Evolutionary conservation across 1,284 basidiomycete genomes (phyloP).

Genomic region (Lentinula novae-zelandiae): DNA sequence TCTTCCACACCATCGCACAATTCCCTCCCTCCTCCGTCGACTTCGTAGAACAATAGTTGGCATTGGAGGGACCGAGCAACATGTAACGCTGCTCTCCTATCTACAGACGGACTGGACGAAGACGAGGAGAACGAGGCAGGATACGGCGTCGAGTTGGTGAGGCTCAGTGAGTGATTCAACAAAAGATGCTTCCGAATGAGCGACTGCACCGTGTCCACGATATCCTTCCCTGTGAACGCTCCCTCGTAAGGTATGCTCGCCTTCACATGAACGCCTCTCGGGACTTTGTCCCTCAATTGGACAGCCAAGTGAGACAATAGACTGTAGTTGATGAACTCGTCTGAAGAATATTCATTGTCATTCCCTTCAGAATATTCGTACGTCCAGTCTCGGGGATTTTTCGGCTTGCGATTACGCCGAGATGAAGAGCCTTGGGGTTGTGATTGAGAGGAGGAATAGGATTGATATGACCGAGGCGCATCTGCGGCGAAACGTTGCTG

Average conservation of each 20-base stretch:
- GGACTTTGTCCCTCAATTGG: slow-evolving; percentile 83
- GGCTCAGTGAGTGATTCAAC: slow-evolving; percentile 57
- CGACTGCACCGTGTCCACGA: slow-evolving; percentile 82
- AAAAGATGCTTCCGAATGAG: slow-evolving; percentile 70
- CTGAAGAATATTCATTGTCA: slow-evolving; percentile 74
- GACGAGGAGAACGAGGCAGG: not conserved
- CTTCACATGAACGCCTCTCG: slow-evolving; percentile 84
- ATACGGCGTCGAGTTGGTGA: slow-evolving; percentile 41
- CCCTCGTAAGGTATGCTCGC: slow-evolving; percentile 83
- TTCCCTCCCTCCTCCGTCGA: slow-evolving; percentile 87
- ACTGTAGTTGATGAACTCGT: slow-evolving; percentile 85
- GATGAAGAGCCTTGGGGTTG: not conserved
- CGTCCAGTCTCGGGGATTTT: not conserved
- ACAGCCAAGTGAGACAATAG: slow-evolving; percentile 88
- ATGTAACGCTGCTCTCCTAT: slow-evolving; percentile 79
- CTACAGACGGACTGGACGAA: slow-evolving; percentile 22
- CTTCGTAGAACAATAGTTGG: slow-evolving; percentile 95
- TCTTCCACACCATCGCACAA: slow-evolving; percentile 91
- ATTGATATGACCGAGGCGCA: not conserved
- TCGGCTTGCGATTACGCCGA: not conserved
- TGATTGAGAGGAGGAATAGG: not conserved
- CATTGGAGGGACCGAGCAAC: slow-evolving; percentile 88
- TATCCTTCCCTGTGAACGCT: slow-evolving; percentile 90
- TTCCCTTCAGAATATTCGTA: slow-evolving; percentile 47
- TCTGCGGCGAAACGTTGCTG: not conserved